Percentiles rank a stretch among this genome's conserved stretches.
phyloP scores from a whole-genome alignment of 208 protist genomes.

The Lotmaria passim region DNA sequence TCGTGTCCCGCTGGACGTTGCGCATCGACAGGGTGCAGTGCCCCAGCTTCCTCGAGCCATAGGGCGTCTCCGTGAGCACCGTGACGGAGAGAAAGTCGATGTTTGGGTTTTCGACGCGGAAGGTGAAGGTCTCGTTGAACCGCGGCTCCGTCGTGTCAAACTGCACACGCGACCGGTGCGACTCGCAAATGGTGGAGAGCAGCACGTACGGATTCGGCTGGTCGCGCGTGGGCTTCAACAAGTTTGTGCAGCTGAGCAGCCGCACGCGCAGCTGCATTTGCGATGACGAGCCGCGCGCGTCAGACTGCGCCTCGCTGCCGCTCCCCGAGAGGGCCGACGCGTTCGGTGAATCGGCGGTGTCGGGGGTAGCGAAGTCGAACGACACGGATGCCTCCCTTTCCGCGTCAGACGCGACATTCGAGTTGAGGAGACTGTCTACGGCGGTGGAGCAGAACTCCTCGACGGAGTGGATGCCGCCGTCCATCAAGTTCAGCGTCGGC shows the following conservation, averaged over 20 bases:
- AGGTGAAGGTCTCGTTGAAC: conserved; percentile 76
- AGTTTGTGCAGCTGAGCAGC: conserved; percentile 68
- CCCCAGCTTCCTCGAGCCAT: conserved; percentile 76
- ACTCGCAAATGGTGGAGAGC: conserved; percentile 72
- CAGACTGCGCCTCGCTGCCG: neutral
- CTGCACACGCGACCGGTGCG: conserved; percentile 52
- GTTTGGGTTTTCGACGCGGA: conserved; percentile 57
- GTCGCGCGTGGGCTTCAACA: conserved; percentile 35
- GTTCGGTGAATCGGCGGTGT: neutral
- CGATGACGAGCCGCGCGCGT: neutral
- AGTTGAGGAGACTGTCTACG: conserved; percentile 21
- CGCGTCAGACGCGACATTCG: conserved; percentile 24
- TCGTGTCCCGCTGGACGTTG: conserved; percentile 67
- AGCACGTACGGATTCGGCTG: conserved; percentile 78
- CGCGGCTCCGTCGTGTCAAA: conserved; percentile 63
- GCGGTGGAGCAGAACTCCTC: conserved; percentile 65
- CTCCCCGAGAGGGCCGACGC: neutral
- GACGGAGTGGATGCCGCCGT: conserved; percentile 53
- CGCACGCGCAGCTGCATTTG: conserved; percentile 58
- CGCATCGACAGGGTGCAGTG: conserved; percentile 78
- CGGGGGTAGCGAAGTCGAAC: conserved; percentile 7
- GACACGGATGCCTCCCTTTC: conserved; percentile 27
- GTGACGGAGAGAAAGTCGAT: conserved; percentile 68
- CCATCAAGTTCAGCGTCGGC: conserved; percentile 69
- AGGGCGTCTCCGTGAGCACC: conserved; percentile 82